Evolutionary conservation across 148 eudicot species (phyloP), one percentile per base, ranked within the genome.

Genomic region (Bassia scoparia): DNA sequence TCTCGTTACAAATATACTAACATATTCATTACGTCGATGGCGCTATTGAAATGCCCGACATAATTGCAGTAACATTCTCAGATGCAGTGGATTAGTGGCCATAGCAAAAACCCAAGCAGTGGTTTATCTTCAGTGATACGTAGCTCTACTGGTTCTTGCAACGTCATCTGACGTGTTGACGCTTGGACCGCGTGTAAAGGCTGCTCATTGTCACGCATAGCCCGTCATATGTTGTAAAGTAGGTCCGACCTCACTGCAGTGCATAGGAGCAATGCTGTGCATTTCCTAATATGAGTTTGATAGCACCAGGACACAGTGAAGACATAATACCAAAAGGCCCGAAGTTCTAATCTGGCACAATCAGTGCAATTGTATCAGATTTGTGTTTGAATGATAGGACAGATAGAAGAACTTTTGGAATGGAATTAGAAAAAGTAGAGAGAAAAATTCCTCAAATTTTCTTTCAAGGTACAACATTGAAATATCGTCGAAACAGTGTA

Each of bases 121-220:
- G 8, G 96, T 85, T 12, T 88, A 78, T 65, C 83, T 77, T 84
- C 88, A 83, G 56, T 91, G 79, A 49, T 91, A 67, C 30, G 74
- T 84, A 31, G 84, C 81, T n/a, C 89, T 96, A 1, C 91, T 86
- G 73, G 78, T 86, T 85, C 85, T 82, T 11, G 98, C 98, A 69
- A 94, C 91, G 81, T 88, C 97, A 55, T 91, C 91, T 0, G 96
- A 69, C 48, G 93, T 89, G 61, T 87, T 89, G 33, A 97, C 70
- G 27, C 81, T 87, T 18, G 89, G 69, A 30, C 87, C 83, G 70
- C 88, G 91, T 26, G 97, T 91, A 6, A 81, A 30, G 69, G 65
- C 61, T 75, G 93, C 91, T 76, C 93, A n/a, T n/a, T 84, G n/a
- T 76, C 81, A 58, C 86, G 84, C 61, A 94, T 94, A 30, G 89